phyloP scores from a whole-genome alignment of 768 basidiomycete species.

The Xanthoconium stramineum region DNA sequence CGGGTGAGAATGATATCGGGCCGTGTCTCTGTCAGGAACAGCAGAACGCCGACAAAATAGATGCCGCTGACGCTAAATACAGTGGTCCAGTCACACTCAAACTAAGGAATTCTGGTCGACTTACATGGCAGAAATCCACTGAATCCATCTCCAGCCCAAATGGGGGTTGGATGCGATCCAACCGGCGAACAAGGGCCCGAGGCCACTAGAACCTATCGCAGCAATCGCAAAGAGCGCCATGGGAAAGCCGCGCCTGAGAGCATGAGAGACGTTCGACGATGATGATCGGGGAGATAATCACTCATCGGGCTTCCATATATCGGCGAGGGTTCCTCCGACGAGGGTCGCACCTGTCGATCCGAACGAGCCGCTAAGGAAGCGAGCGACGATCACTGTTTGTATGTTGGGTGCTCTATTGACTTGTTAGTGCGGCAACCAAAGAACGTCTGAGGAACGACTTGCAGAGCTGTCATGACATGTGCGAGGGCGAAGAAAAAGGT shows the following conservation, averaged over 20 bases:
- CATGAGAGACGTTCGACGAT: conserved; percentile 8
- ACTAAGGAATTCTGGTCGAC: conserved; percentile 1
- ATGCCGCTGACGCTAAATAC: conserved; percentile 46
- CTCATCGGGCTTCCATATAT: conserved; percentile 65
- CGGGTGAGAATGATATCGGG: conserved; percentile 65
- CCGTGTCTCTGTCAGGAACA: conserved; percentile 73
- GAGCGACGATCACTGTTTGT: conserved; percentile 60
- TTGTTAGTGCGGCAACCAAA: conserved; percentile 2
- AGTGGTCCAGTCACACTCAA: background rate
- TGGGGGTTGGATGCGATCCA: conserved; percentile 61
- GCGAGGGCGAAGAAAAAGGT: conserved; percentile 47
- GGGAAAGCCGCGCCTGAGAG: conserved; percentile 63
- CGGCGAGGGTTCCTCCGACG: conserved; percentile 73
- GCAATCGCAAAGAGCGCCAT: conserved; percentile 70
- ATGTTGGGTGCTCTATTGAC: conserved; percentile 40
- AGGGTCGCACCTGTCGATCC: conserved; percentile 70
- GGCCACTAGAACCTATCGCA: conserved; percentile 57
- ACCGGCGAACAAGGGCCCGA: conserved; percentile 62
- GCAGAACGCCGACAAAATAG: conserved; percentile 46
- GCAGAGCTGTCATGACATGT: conserved; percentile 41
- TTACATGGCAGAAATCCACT: conserved; percentile 74
- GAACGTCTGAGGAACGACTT: conserved; percentile 4
- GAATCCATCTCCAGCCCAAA: conserved; percentile 79
- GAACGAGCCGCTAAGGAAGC: conserved; percentile 64
- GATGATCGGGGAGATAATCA: conserved; percentile 28